Conservation (phyloP, 371 early-diverging fungal genomes). For the Polyrhizophydium stewartii region DNA sequence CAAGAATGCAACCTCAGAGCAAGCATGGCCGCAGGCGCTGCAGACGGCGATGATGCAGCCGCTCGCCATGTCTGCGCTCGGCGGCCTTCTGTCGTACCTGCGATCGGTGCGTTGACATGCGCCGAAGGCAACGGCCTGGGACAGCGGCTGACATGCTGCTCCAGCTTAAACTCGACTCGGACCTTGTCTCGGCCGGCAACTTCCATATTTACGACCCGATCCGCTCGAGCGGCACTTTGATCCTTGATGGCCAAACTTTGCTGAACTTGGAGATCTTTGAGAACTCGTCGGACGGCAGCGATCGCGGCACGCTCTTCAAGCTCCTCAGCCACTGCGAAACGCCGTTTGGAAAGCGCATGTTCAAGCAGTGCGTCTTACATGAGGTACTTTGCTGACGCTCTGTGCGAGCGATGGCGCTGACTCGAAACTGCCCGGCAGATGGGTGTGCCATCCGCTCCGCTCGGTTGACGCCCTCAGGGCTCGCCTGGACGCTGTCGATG, state of each 20-base stretch:
- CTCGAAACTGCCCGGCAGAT: conserved; percentile 35
- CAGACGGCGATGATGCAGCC: conserved; percentile 24
- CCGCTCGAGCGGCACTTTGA: conserved; percentile 59
- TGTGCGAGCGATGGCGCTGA: too few relatives aligned
- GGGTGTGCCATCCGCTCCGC: conserved; percentile 93
- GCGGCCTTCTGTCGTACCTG: conserved; percentile 58
- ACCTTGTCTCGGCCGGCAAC: conserved; percentile 79
- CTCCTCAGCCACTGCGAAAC: conserved; percentile 83
- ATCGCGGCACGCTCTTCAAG: conserved; percentile 81
- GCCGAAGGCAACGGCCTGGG: not conserved
- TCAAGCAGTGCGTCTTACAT: conserved; percentile 32
- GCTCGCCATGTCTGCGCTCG: conserved; percentile 55
- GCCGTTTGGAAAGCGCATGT: conserved; percentile 81
- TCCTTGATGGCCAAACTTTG: conserved; percentile 94
- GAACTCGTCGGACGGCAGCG: conserved; percentile 72
- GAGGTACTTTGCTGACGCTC: too few relatives aligned
- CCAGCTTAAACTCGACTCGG: conserved; percentile 75
- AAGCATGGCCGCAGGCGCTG: conserved; percentile 43
- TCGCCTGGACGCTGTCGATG: conserved; percentile 85
- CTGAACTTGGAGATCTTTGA: conserved; percentile 92
- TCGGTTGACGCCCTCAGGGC: conserved; percentile 70
- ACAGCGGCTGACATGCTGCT: not conserved
- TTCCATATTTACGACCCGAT: conserved; percentile 62
- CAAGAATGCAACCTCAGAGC: not conserved
- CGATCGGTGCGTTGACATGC: conserved; percentile 22